phyloP scores from a whole-genome alignment of 139 green algal genomes.

The Chlamydomonas eustigma region DNA sequence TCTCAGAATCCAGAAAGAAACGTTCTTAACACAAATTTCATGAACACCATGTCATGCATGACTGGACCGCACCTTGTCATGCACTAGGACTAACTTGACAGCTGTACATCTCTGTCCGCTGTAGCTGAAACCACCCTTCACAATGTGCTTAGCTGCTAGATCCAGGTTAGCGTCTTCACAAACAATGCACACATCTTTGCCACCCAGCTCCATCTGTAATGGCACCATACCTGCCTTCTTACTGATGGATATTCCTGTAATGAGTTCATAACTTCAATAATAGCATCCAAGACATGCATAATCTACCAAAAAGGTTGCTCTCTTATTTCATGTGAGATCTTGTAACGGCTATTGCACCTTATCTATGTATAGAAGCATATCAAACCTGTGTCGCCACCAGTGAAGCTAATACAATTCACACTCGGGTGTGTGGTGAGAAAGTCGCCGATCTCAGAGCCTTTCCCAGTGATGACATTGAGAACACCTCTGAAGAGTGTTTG shows the following conservation, averaged over 20 bases:
- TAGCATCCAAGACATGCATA: too few relatives aligned
- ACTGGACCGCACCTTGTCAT: conserved; percentile 27
- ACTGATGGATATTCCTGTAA: conserved; percentile 36
- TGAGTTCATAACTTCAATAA: too few relatives aligned
- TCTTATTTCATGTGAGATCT: background rate
- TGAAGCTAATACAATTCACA: conserved; percentile 89
- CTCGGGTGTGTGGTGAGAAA: conserved; percentile 85
- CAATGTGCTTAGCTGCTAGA: conserved; percentile 79
- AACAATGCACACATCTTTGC: conserved; percentile 92
- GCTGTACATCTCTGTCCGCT: conserved; percentile 90
- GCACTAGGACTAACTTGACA: conserved; percentile 83
- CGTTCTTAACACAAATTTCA: background rate
- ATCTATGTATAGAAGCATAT: too few relatives aligned
- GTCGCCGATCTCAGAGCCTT: conserved; percentile 92
- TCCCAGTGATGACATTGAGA: conserved; percentile 77
- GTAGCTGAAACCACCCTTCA: conserved; percentile 94
- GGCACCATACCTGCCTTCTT: conserved; percentile 89
- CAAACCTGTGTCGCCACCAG: conserved; percentile 73
- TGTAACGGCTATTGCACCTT: too few relatives aligned
- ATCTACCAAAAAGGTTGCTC: too few relatives aligned
- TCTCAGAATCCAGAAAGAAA: too few relatives aligned
- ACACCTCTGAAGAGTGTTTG: conserved; percentile 65
- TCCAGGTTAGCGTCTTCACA: conserved; percentile 86
- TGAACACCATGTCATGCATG: background rate
- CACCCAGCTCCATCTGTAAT: conserved; percentile 96